Conservation (phyloP, 2,329 filamentous ascomycete genomes). For the Spiromastix sp. region DNA sequence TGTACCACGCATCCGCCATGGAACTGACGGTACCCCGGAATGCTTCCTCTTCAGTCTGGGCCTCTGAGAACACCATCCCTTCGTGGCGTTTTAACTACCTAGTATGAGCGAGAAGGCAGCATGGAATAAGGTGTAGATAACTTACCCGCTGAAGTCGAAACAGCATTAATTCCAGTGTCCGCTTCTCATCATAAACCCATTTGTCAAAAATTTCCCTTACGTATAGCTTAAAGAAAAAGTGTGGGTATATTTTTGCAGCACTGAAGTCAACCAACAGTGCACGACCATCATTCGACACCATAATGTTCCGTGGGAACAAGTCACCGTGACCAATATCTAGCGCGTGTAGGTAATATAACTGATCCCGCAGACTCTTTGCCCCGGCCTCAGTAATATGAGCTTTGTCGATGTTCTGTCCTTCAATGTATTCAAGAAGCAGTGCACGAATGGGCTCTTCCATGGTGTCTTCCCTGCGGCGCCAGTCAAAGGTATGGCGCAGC, state of each 20-base stretch:
- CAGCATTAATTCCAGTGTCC: slow-evolving; percentile 2
- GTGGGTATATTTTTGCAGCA: slow-evolving; percentile 4
- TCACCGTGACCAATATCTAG: slow-evolving; percentile 4
- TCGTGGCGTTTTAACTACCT: slow-evolving; percentile 5
- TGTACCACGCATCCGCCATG: no score
- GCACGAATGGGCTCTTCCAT: slow-evolving; percentile 4
- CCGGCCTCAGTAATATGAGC: slow-evolving; percentile 2
- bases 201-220: slow-evolving; percentile 1
- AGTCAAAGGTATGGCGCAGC: slow-evolving; percentile 2
- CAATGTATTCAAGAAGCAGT: slow-evolving; percentile 7
- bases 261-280: slow-evolving; percentile 4
- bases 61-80: slow-evolving; percentile 1
- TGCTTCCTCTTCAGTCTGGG: slow-evolving; percentile 4
- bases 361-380: slow-evolving; percentile 5
- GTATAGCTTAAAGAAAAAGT: slow-evolving; percentile 1
- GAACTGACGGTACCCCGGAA: no score
- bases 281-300: slow-evolving; percentile 3
- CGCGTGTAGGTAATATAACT: slow-evolving; percentile 3
- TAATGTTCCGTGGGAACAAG: slow-evolving; percentile 4
- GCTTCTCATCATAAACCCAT: neutral
- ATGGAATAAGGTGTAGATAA: slow-evolving; percentile 1
- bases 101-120: slow-evolving; percentile 2
- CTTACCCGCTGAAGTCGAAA: slow-evolving; percentile 6
- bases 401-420: slow-evolving; percentile 4
- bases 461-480: slow-evolving; percentile 4